Evolutionary conservation across 768 basidiomycete genomes (phyloP).

Genomic region (Amanita rimosa): DNA sequence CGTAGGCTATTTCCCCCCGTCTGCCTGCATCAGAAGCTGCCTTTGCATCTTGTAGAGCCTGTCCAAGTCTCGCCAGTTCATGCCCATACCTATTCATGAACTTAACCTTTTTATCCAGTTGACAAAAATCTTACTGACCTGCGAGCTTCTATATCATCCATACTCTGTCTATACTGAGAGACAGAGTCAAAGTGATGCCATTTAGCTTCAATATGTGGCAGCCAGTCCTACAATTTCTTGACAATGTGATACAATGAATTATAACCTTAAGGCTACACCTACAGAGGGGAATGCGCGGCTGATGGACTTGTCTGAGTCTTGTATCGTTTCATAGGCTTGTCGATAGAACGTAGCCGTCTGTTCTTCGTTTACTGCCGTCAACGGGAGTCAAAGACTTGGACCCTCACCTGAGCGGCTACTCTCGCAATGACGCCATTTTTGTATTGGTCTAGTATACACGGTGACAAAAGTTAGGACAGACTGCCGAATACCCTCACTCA

Average conservation of each 20-base stretch:
- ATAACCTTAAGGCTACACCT: slow-evolving; percentile 11
- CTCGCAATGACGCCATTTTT: slow-evolving; percentile 81
- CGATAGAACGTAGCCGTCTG: slow-evolving; percentile 60
- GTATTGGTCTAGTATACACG: slow-evolving; percentile 35
- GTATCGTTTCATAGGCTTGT: slow-evolving; percentile 31
- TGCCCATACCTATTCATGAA: slow-evolving; percentile 59
- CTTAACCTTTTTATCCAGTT: slow-evolving; percentile 1
- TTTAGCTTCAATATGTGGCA: slow-evolving; percentile 76
- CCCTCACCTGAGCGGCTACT: slow-evolving; percentile 56
- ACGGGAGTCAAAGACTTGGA: background rate
- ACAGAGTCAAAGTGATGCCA: slow-evolving; percentile 79
- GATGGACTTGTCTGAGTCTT: slow-evolving; percentile 30
- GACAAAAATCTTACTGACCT: slow-evolving; percentile 31
- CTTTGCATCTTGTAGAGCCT: slow-evolving; percentile 59
- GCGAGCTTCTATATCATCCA: slow-evolving; percentile 77
- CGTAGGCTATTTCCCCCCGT: slow-evolving; percentile 44
- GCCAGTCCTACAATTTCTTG: slow-evolving; percentile 48
- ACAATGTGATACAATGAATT: background rate
- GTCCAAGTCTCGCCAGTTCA: slow-evolving; percentile 68
- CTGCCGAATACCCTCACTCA: slow-evolving; percentile 38
- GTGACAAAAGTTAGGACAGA: slow-evolving; percentile 1
- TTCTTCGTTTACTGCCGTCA: slow-evolving; percentile 5
- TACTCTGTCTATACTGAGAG: slow-evolving; percentile 77
- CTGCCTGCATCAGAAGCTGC: slow-evolving; percentile 59
- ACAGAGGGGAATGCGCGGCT: slow-evolving; percentile 46